Percentiles rank a stretch among this genome's conserved stretches.
These are phyloP conservation scores for Leishmania guyanensis DNA, from an alignment of 208 protist genomes.

Conservation along the genomic window DNA sequence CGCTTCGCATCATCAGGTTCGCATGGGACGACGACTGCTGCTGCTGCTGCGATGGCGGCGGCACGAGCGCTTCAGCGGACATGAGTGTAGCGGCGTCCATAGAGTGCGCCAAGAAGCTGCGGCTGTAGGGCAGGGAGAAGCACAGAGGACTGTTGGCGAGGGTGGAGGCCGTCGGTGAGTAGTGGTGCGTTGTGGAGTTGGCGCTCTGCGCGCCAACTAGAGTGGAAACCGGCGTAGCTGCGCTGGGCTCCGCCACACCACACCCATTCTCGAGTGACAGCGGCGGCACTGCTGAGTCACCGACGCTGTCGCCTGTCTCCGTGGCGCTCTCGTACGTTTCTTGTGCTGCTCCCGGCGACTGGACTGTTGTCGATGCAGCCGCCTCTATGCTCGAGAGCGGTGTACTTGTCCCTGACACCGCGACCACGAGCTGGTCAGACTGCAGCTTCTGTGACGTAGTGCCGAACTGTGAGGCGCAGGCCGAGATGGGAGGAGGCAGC, in stretches of 20 bases:
- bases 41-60: background rate
- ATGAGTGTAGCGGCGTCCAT: background rate
- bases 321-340: background rate
- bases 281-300: background rate
- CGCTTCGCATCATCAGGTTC: constrained; percentile 3
- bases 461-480: background rate
- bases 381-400: background rate
- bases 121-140: constrained; percentile 2
- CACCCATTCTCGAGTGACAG: background rate
- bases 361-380: constrained; percentile 5
- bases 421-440: background rate
- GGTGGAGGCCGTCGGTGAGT: background rate
- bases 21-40: background rate
- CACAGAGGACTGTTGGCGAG: background rate
- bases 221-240: background rate
- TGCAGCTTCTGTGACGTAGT: constrained; percentile 14
- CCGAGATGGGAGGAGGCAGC: constrained; percentile 13
- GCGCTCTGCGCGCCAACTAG: background rate
- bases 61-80: background rate
- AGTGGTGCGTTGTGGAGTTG: background rate
- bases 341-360: constrained; percentile 12
- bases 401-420: background rate
- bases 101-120: background rate
- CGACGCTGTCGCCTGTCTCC: background rate
- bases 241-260: background rate